phyloP scores from a whole-genome alignment of 306 rosid species.

The barrel medic (Medicago truncatula) region DNA sequence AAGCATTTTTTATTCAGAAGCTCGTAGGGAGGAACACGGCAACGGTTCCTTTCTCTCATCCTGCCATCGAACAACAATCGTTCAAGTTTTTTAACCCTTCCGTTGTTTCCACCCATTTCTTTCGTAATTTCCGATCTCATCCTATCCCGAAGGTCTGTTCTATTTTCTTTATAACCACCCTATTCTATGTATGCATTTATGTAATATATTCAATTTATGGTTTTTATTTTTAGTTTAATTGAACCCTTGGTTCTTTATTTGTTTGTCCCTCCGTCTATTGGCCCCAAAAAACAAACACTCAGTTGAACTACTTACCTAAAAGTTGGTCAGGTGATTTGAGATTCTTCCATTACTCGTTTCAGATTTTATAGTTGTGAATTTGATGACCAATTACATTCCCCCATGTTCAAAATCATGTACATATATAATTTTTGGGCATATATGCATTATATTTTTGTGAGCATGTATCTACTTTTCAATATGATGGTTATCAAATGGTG shows the following conservation, averaged over 20 bases:
- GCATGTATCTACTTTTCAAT: background rate
- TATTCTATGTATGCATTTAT: background rate
- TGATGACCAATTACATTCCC: background rate
- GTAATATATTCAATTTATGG: background rate
- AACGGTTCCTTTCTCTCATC: constrained; percentile 7
- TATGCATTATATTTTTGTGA: background rate
- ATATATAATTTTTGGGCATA: background rate
- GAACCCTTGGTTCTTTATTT: no score
- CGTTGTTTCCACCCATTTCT: constrained; percentile 33
- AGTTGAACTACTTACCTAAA: background rate
- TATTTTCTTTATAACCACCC: background rate
- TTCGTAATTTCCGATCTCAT: constrained; percentile 40
- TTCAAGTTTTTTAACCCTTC: constrained; percentile 31
- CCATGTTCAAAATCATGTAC: background rate
- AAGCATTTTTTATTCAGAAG: constrained; percentile 17
- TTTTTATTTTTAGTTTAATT: background rate
- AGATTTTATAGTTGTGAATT: background rate
- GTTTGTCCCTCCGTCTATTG: no score
- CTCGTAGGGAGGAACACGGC: constrained; percentile 23
- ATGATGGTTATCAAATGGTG: constrained; percentile 1
- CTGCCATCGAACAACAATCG: background rate
- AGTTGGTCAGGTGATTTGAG: background rate
- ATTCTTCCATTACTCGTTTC: background rate
- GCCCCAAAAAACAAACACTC: background rate
- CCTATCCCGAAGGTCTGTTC: constrained; percentile 36